Evolutionary conservation across 2,329 filamentous ascomycete species (phyloP).

Genomic region (Akanthomyces muscarius): DNA sequence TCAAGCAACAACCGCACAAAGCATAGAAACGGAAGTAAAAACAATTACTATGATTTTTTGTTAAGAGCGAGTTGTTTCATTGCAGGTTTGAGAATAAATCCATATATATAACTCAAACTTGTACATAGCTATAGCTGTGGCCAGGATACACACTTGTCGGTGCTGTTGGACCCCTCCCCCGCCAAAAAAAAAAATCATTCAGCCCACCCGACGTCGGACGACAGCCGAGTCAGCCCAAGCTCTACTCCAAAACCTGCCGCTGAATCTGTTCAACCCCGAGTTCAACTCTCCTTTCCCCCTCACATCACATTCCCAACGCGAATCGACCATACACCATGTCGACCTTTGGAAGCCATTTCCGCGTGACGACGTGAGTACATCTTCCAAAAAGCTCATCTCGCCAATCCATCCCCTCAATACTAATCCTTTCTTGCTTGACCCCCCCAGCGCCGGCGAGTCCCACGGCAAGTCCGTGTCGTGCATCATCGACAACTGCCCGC

Average conservation of each 20-base stretch:
- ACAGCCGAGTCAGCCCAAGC: not conserved
- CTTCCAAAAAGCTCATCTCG: no score
- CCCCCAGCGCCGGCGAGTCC: constrained; percentile 52
- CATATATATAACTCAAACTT: no score
- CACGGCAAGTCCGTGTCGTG: constrained; percentile 91
- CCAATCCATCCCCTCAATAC: not conserved
- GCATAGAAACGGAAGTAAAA: not conserved
- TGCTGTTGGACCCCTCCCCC: not conserved
- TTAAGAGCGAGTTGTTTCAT: no score
- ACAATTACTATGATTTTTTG: no score
- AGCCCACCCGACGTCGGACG: not conserved
- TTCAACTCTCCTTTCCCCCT: constrained; percentile 66
- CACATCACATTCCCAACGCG: constrained; percentile 22
- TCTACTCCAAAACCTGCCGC: no score
- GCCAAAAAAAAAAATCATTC: not conserved
- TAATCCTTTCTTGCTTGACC: constrained; percentile 12
- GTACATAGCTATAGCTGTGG: no score
- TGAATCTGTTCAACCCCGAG: constrained; percentile 56
- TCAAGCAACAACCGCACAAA: no score
- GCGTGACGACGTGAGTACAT: constrained; percentile 69
- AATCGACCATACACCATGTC: constrained; percentile 53
- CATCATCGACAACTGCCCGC: constrained; percentile 90
- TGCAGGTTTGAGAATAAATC: no score
- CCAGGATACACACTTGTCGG: no score
- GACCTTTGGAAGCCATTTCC: constrained; percentile 76